phyloP scores from a whole-genome alignment of 768 basidiomycete species.

The Suillus subluteus region DNA sequence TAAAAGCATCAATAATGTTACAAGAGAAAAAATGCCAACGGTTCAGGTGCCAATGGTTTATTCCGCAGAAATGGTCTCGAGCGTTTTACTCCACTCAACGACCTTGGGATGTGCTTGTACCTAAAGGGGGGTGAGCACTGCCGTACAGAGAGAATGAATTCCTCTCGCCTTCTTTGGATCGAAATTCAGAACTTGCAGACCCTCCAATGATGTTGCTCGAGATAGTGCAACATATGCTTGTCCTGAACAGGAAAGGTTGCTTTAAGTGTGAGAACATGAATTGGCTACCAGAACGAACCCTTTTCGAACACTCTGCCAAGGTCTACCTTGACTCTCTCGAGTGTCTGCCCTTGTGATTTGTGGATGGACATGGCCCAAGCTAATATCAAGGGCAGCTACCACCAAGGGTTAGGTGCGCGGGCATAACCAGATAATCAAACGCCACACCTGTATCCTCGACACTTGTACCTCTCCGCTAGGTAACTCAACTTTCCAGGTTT shows the following conservation, averaged over 20 bases:
- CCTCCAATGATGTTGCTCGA: conserved; percentile 83
- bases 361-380: conserved; percentile 99
- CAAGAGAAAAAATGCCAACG: background rate
- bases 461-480: conserved; percentile 87
- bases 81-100: conserved; percentile 68
- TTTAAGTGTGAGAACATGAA: conserved; percentile 10
- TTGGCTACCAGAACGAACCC: conserved; percentile 45
- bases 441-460: conserved; percentile 70
- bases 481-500: conserved; percentile 85
- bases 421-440: conserved; percentile 20
- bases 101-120: conserved; percentile 77
- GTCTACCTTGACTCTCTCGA: conserved; percentile 94
- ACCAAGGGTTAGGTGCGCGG: background rate
- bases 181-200: conserved; percentile 85
- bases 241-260: conserved; percentile 43
- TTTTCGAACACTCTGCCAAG: conserved; percentile 92
- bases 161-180: conserved; percentile 65
- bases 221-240: conserved; percentile 93
- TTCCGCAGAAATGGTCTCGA: conserved; percentile 49
- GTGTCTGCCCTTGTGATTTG: conserved; percentile 96
- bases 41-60: conserved; percentile 18
- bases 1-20: conserved; percentile 1
- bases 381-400: conserved; percentile 81
- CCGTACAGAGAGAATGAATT: background rate
- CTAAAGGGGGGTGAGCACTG: conserved; percentile 37